phyloP scores from a whole-genome alignment of 2,329 filamentous ascomycete species.

The Myriosclerotinia scirpicola region DNA sequence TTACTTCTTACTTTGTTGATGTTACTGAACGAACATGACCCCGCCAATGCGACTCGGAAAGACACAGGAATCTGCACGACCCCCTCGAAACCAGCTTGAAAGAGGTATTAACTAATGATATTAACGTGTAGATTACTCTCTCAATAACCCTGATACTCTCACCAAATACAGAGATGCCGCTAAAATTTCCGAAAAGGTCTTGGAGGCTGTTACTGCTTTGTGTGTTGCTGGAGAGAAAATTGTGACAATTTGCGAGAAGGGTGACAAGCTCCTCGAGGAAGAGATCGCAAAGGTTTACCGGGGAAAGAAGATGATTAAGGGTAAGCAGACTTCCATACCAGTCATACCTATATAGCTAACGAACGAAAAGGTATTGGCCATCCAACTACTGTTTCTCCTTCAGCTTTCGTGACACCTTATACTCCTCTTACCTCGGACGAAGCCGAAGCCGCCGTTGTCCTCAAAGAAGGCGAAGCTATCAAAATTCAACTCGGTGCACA shows the following conservation, averaged over 20 bases:
- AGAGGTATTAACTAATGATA: background rate
- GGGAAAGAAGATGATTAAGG: slow-evolving; percentile 95
- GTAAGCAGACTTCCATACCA: slow-evolving; percentile 44
- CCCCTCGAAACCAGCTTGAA: background rate
- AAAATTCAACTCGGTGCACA: slow-evolving; percentile 99
- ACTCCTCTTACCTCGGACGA: slow-evolving; percentile 86
- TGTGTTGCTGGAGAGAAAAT: slow-evolving; percentile 88
- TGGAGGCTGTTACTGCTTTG: slow-evolving; percentile 75
- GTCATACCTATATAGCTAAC: slow-evolving; percentile 36
- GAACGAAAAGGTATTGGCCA: slow-evolving; percentile 72
- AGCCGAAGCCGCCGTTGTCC: slow-evolving; percentile 74
- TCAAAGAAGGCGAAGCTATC: slow-evolving; percentile 83
- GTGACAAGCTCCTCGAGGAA: slow-evolving; percentile 91
- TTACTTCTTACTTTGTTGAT: slow-evolving; percentile 31
- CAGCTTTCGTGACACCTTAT: slow-evolving; percentile 93
- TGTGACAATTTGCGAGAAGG: slow-evolving; percentile 89
- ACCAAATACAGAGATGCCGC: slow-evolving; percentile 99
- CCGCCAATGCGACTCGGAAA: slow-evolving; percentile 35
- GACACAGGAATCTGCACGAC: slow-evolving; percentile 21
- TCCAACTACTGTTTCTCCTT: slow-evolving; percentile 92
- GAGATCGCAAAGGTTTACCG: slow-evolving; percentile 96
- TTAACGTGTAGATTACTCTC: slow-evolving; percentile 67
- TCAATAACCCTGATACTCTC: slow-evolving; percentile 89
- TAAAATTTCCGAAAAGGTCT: slow-evolving; percentile 91
- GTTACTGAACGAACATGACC: slow-evolving; percentile 31